Evolutionary conservation across 2,329 filamentous ascomycete species (phyloP), one percentile per base, ranked within the genome.

Genomic region (Epichloe uncinata): DNA sequence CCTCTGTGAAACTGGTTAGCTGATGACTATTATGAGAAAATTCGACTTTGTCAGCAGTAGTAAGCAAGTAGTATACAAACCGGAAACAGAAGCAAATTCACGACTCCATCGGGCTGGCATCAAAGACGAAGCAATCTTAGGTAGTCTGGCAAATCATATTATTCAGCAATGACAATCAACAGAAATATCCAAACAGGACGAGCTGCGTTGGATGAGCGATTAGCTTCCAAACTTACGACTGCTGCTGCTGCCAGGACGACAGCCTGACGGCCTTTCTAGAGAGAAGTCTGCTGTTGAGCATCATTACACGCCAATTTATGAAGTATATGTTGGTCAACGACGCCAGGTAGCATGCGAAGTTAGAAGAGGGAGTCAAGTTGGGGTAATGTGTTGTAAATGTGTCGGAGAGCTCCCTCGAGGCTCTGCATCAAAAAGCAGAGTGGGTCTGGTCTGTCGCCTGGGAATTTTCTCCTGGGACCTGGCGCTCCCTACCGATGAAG

Each of bases 251-350:
- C 66, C 79, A 75, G 53, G 62, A 52, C 47, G 73, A 74, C 61
- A 78, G 77, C 62, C 77, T 76, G 62, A 71, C 72, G 62, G 73
- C 69, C 59, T 72, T 70, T 66, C 77, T 73, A 58, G 76, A 72
- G 74, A 81, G 73, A 73, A 80, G 73, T 64, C 77, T 76, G 63
- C 72, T 76, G 56, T 77, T 69, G 64, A 82, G 68, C 79, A 83
- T 83, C 53, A 60, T 76, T 66, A 60, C 56, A 56, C 56, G 54
- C 56, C 50, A 57, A 54, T 53, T 52, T 50, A 46, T 51, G 46
- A 47, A 41, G 45, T 38, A 56, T 53, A 55, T 54, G 55, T 52
- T 56, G 52, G 55, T 53, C 61, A 63, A 64, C 60, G 55, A 51
- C 47, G 48, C 53, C 52, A 49, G 42, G 50, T 50, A 52, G 49